Evolutionary conservation across 2,329 filamentous ascomycete genomes (phyloP), one percentile per base, ranked within the genome.

Genomic region (Verticillium longisporum): DNA sequence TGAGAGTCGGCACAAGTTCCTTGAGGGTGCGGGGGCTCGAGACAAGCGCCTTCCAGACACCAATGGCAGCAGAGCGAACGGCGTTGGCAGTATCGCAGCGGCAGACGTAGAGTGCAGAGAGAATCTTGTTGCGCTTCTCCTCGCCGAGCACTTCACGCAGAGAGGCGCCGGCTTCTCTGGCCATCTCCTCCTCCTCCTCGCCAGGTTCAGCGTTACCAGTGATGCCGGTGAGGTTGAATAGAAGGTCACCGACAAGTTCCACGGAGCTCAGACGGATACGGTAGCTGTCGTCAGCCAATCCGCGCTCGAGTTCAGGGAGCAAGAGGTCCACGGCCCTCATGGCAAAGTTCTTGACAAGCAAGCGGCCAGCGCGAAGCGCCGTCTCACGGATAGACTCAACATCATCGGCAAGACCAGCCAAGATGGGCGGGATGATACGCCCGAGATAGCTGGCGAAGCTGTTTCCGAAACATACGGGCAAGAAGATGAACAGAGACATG

Each of bases 401-500:
- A 69, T 99, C 95, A 73, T 99, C 95, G 37, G 95, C 96, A 73
- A 99, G 83, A 69, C 96, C 96, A 66, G 92, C 88, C 65, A 99
- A 82, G 69, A 99, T 98, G 21, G 95, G 90, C 18, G 95, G 96
- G 68, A 99, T 97, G 69, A 99, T 97, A 72, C 88, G 92, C 76
- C 88, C 91, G 63, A 99, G 88, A 71, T 99, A 99, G 72, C 92
- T 92, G 68, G 95, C 90, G 71, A 99, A 99, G 74, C 93, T 96
- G 82, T 99, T 99, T 70, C 95, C 95, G 70, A 99, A 99, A 78
- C 95, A 99, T 59, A 97, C 95, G 13, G 95, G 95, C 78, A 99
- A 86, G 84, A 97, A 99, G 67, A 99, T 98, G 77, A 99, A 99
- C 50, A 99, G 84, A 7, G 95, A 97, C 95, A 99, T 99, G 80